Evolutionary conservation across 2,329 filamentous ascomycete genomes (phyloP).

Genomic region (Cladosporium sp.): DNA sequence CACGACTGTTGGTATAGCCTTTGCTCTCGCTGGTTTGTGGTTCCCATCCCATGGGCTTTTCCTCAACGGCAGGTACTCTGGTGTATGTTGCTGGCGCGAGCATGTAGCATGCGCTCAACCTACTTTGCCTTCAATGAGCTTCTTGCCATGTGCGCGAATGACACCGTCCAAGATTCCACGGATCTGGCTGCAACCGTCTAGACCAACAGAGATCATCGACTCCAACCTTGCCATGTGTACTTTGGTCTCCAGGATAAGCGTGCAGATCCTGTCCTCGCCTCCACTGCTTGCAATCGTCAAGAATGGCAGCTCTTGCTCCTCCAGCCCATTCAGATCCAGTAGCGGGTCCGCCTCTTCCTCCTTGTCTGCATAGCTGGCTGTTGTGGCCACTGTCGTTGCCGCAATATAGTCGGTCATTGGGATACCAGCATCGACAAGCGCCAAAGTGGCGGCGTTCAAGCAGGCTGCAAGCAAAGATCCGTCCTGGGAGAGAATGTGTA

Average conservation of each 20-base stretch:
- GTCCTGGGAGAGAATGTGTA: conserved; percentile 88
- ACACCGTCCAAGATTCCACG: conserved; percentile 77
- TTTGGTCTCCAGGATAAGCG: conserved; percentile 82
- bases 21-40: not conserved
- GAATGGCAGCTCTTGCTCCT: conserved; percentile 86
- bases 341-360: conserved; percentile 76
- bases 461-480: conserved; percentile 86
- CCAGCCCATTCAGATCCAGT: conserved; percentile 74
- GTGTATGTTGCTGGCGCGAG: not conserved
- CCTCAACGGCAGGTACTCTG: not conserved
- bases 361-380: conserved; percentile 60
- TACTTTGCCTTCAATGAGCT: conserved; percentile 53
- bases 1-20: not conserved
- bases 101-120: conserved; percentile 11
- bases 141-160: conserved; percentile 68
- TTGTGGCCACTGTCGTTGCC: conserved; percentile 83
- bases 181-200: conserved; percentile 89
- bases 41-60: not conserved
- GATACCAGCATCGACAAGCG: conserved; percentile 89
- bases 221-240: conserved; percentile 81
- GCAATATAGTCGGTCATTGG: conserved; percentile 92
- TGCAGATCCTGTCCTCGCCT: conserved; percentile 66
- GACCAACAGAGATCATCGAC: conserved; percentile 86
- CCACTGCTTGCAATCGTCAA: conserved; percentile 73
- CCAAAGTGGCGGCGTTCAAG: conserved; percentile 87